Evolutionary conservation across 1,284 basidiomycete genomes (phyloP), one percentile per base, ranked within the genome.

Genomic region (Pholiota adiposa): DNA sequence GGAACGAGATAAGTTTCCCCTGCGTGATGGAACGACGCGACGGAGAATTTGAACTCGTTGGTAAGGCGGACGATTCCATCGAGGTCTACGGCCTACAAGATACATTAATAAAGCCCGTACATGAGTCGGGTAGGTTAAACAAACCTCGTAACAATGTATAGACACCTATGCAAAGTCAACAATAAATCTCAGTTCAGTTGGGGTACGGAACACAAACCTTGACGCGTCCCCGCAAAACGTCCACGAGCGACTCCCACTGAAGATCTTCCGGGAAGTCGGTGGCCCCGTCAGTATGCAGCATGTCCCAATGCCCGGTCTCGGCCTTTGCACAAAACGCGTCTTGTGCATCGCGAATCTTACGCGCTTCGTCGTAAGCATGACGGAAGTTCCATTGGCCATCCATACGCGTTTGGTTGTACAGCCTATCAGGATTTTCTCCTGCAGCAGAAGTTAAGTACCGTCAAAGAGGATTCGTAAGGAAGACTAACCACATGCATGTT

Each of bases 161-260:
- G 72, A 71, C 8, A 76, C 63, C 74, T 75, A 46, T 3, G 36
- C 3, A 50, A 4, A 7, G 1, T 12, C 3, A 52, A 11, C 41
- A 16, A 55, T 4, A n/a, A n/a, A n/a, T n/a, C n/a, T 19, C n/a
- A n/a, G n/a, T n/a, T n/a, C n/a, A n/a, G n/a, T n/a, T n/a, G n/a
- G n/a, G 8, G 4, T 2, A 21, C 41, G n/a, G 5, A 46, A 54
- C n/a, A 57, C 63, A 7, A 21, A 75, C 74, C 65, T 74, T 75
- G 50, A 83, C 83, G 68, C 80, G 80, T 43, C 86, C 85, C 48
- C 91, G 76, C 31, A 93, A 76, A 0, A 92, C 88, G 62, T 92
- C 90, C 0, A 90, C 88, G 16, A 93, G 73, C 7, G 83, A 83
- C 68, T 93, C 91, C 79, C 85, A 87, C 65, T 89, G 77, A 40